A percentile compares a stretch with the other conserved stretches of the same genome.
Evolutionary conservation across 2,329 filamentous ascomycete genomes (phyloP).

Genomic region (Thielaviopsis populi): DNA sequence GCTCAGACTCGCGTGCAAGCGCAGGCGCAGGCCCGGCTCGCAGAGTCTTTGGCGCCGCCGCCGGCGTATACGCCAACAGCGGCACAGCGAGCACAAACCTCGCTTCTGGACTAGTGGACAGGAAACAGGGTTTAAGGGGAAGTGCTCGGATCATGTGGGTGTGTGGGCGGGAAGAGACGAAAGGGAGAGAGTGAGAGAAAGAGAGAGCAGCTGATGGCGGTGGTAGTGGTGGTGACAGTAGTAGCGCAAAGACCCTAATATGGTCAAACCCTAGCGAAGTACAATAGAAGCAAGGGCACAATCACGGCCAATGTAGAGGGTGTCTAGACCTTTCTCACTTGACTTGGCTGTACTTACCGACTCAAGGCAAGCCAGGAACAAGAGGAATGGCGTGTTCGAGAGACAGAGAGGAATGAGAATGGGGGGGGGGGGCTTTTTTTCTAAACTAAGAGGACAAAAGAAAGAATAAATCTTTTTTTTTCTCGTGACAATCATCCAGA

Average conservation of each 20-base stretch:
- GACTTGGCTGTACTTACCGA: not conserved
- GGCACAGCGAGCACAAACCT: not conserved
- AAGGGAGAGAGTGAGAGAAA: not conserved
- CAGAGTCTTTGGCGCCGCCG: not conserved
- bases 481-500: not conserved
- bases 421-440: too few relatives aligned
- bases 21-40: not conserved
- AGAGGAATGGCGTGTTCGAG: not conserved
- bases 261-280: not conserved
- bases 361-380: not conserved
- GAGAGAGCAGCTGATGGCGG: too few relatives aligned
- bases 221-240: too few relatives aligned
- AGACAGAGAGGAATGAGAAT: not conserved
- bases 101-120: slow-evolving; percentile 7
- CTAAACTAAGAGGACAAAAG: not conserved
- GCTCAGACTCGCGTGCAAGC: not conserved
- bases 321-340: not conserved
- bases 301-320: not conserved
- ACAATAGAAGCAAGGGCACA: not conserved
- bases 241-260: not conserved
- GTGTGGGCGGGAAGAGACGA: too few relatives aligned
- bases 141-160: not conserved
- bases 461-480: not conserved
- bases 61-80: slow-evolving; percentile 1
- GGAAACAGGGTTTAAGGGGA: not conserved